These are phyloP conservation scores for Plasmodium inui DNA, from an alignment of 169 alveolate genomes.

Conservation along the genomic window DNA sequence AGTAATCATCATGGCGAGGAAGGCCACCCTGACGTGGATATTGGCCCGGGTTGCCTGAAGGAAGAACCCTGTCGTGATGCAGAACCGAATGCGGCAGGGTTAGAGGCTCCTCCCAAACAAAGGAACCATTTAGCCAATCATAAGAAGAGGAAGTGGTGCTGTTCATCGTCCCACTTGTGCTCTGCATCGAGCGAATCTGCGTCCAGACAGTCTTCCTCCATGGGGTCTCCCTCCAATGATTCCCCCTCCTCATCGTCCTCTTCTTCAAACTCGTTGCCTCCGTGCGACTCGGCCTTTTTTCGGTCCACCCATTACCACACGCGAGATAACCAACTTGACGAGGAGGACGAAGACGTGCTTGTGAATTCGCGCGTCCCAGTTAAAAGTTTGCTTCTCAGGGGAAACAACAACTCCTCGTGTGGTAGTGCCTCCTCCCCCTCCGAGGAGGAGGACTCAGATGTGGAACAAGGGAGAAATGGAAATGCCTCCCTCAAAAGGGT, in stretches of 20 bases:
- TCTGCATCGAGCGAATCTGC: not conserved
- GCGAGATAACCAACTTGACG: not conserved
- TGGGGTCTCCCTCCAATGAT: not conserved
- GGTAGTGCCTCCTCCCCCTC: not conserved
- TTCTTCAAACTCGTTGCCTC: slow-evolving; percentile 9
- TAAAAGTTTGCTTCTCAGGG: not conserved
- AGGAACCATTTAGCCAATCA: not conserved
- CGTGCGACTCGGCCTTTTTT: not conserved
- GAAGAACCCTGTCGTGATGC: not conserved
- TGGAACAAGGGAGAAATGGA: not conserved
- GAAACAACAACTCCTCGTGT: not conserved
- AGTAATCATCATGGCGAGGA: not conserved
- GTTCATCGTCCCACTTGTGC: slow-evolving; percentile 16
- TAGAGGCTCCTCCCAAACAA: not conserved
- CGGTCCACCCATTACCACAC: not conserved
- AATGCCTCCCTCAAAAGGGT: not conserved
- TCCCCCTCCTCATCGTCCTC: slow-evolving; percentile 11
- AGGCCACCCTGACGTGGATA: not conserved
- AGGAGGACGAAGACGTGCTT: not conserved
- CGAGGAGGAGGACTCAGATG: slow-evolving; percentile 4
- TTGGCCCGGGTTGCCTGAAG: not conserved
- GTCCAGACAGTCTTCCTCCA: not conserved
- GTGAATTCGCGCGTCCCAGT: slow-evolving; percentile 35
- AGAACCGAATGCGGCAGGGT: not conserved
- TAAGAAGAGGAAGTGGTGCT: not conserved